These are phyloP conservation scores for Sporothrix pallida DNA, from an alignment of 2,329 filamentous ascomycete genomes.

Conservation along the genomic window DNA sequence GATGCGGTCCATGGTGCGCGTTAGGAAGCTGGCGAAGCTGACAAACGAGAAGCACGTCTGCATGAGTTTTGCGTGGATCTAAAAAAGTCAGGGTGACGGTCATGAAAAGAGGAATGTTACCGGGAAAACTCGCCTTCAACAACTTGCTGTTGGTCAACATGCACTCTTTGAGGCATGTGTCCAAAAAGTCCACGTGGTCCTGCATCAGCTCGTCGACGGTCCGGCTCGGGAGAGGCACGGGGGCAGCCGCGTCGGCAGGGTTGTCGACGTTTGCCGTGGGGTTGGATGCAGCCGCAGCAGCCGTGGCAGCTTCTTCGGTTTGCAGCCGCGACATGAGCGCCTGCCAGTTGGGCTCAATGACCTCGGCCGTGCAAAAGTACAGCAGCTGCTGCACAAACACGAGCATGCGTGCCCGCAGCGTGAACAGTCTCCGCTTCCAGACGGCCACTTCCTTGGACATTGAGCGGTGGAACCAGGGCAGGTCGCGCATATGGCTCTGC, in stretches of 20 bases:
- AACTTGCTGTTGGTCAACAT: conserved; percentile 98
- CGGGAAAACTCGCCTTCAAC: conserved; percentile 66
- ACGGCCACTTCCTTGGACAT: conserved; percentile 76
- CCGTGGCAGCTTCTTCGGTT: conserved; percentile 55
- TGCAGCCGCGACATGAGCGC: conserved; percentile 87
- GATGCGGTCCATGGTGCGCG: conserved; percentile 80
- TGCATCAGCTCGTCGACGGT: conserved; percentile 99
- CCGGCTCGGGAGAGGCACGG: conserved; percentile 50
- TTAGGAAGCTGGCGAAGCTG: conserved; percentile 84
- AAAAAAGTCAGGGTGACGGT: background rate
- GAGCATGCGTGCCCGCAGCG: conserved; percentile 88
- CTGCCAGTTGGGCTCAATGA: conserved; percentile 97
- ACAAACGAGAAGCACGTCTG: conserved; percentile 95
- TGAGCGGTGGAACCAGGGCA: conserved; percentile 82
- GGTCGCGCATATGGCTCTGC: conserved; percentile 83
- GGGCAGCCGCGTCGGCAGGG: background rate
- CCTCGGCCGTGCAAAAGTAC: conserved; percentile 96
- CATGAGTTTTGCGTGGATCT: conserved; percentile 98
- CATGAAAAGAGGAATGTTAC: background rate
- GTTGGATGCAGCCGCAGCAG: conserved; percentile 39
- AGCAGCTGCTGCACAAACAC: conserved; percentile 96
- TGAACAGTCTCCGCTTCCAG: conserved; percentile 94
- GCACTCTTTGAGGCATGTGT: conserved; percentile 97
- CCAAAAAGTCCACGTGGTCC: conserved; percentile 96
- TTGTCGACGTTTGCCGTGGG: conserved; percentile 36